Conservation (phyloP, 1,284 basidiomycete genomes). For the Leccinum pachyderme region DNA sequence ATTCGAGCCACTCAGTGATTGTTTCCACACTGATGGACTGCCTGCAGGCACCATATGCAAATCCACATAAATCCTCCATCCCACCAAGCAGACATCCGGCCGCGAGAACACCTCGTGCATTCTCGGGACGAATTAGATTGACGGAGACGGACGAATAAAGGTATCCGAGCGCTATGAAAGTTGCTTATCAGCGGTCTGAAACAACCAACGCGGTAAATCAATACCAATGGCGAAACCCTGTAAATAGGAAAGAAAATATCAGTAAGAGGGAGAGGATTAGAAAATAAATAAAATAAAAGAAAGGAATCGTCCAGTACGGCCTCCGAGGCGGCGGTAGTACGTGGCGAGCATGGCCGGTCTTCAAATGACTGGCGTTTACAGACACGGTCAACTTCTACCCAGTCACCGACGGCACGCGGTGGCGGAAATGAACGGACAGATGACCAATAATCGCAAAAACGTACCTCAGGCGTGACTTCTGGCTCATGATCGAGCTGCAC, state of each 20-base stretch:
- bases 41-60: conserved; percentile 75
- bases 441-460: conserved; percentile 30
- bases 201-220: conserved; percentile 4
- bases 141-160: conserved; percentile 74
- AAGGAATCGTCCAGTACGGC: conserved; percentile 13
- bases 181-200: conserved; percentile 13
- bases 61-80: conserved; percentile 78
- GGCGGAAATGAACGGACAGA: conserved; percentile 27
- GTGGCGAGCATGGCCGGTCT: conserved; percentile 17
- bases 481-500: conserved; percentile 75
- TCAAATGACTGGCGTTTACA: conserved; percentile 20
- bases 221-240: conserved; percentile 74
- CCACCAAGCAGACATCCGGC: conserved; percentile 80
- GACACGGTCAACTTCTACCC: conserved; percentile 22
- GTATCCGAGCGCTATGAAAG: conserved; percentile 63
- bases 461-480: conserved; percentile 79
- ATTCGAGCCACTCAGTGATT: conserved; percentile 73
- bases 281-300: background rate
- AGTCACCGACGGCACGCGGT: conserved; percentile 24
- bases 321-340: conserved; percentile 16
- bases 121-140: conserved; percentile 64
- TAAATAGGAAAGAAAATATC: background rate
- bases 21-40: conserved; percentile 72
- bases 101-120: conserved; percentile 79
- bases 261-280: background rate